Evolutionary conservation across 2,329 filamentous ascomycete species (phyloP), one percentile per base, ranked within the genome.

Genomic region (Trichophyton equinum): DNA sequence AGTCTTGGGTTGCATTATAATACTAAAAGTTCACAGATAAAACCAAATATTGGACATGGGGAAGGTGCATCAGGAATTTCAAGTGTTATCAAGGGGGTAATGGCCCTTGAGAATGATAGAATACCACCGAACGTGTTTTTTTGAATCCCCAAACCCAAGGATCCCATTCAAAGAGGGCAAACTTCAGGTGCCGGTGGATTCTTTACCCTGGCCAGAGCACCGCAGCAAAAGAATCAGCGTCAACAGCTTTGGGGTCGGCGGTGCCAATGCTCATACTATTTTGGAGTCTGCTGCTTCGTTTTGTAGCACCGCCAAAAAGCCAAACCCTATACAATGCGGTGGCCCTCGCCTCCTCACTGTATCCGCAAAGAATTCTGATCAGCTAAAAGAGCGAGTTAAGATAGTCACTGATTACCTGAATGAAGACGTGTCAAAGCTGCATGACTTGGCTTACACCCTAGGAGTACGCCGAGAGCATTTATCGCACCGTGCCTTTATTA

Each of bases 191-290:
- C 66, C 61, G 25, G 33, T 46, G 47, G 44, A 44, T 67, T 64
- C 47, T 30, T 65, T 58, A 11, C 64, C 64, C 4, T 74, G 72
- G 71, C 70, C 71, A 5, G 53, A 53, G 25, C 42, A 60, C 38
- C 62, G 65, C 36, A 57, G 56, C 2, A 64, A 68, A 33, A 64
- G 71, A 49, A 64, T 69, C 4, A 71, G 69, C 38, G 64, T 74
- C n/a, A 74, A 72, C 59, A 67, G 63, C 0, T 73, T 73, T 56
- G 72, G 72, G 1, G 70, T 71, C 55, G 68, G 67, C 22, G 68
- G 68, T 9, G 64, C 64, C 61, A 73, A 69, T 62, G 68, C 59
- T 56, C 68, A 64, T 66, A 65, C 44, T 47, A 65, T 65, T 66
- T 59, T 68, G 53, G 71, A 68, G 25, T 62, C 63, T 46, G 61